Conservation (phyloP, 1,284 basidiomycete genomes). For the Ganoderma leucocontextum region DNA sequence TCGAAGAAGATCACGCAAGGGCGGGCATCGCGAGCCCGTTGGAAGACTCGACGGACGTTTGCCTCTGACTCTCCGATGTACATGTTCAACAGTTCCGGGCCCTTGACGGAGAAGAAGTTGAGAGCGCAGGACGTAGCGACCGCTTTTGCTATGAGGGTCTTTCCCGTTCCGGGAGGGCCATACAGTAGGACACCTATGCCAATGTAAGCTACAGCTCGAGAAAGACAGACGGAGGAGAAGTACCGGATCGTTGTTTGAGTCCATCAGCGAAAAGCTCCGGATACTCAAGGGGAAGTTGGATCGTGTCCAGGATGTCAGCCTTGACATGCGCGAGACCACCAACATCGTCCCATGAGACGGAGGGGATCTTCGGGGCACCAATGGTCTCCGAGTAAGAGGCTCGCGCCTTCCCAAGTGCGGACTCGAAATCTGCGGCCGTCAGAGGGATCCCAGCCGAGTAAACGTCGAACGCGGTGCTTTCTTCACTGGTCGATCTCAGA, state of each 20-base stretch:
- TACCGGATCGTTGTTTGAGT: conserved; percentile 95
- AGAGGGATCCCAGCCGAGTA: conserved; percentile 64
- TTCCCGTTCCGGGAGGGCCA: conserved; percentile 96
- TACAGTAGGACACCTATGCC: conserved; percentile 84
- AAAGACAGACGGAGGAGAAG: conserved; percentile 10
- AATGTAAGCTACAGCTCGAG: background rate
- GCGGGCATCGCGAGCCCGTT: conserved; percentile 88
- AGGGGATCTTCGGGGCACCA: conserved; percentile 96
- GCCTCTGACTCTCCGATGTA: conserved; percentile 99
- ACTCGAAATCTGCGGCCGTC: conserved; percentile 75
- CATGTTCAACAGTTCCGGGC: conserved; percentile 96
- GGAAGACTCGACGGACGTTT: conserved; percentile 93
- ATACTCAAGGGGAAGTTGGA: conserved; percentile 94
- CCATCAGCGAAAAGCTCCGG: conserved; percentile 95
- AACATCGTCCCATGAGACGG: conserved; percentile 97
- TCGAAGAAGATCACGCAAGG: conserved; percentile 98
- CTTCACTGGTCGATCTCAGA: conserved; percentile 53
- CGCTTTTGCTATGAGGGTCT: conserved; percentile 93
- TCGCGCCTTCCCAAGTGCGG: conserved; percentile 81
- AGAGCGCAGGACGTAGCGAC: conserved; percentile 93
- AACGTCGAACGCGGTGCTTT: conserved; percentile 24
- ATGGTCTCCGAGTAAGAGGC: conserved; percentile 91
- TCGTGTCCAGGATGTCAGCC: conserved; percentile 94
- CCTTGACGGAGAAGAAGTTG: conserved; percentile 97
- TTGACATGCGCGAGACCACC: conserved; percentile 93